Evolutionary conservation across 495 filamentous ascomycete genomes (phyloP), one percentile per base, ranked within the genome.

Genomic region (Evernia prunastri): DNA sequence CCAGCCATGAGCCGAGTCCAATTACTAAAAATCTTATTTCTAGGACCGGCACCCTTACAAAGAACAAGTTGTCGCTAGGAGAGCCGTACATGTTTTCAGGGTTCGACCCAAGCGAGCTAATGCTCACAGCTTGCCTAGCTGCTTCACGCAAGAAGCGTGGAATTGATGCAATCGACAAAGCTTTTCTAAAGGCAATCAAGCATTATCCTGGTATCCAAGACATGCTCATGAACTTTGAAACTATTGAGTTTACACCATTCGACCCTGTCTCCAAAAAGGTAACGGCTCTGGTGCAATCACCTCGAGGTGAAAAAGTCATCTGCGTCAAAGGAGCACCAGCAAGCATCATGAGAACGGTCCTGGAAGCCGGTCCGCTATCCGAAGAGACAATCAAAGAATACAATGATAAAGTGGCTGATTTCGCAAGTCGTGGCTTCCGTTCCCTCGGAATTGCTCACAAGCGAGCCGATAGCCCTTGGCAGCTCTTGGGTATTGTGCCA

Each of bases 241-340:
- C 90, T 58, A 74, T 91, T 66, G 84, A 91, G 35, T 96, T 96
- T 79, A 79, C 82, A 74, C 91, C 92, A 59, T 96, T 96, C 74
- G 92, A 96, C 74, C 91, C 92, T 29, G 90, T 95, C 68, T 94
- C 90, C 66, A 96, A 96, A 82, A 94, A 93, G 79, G 90, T 96
- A 64, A 85, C 82, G 49, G 91, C 92, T 58, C 75, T 94, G 62
- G 90, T 96, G 65, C 81, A 93, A 75, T 90, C 89, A 68, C 84
- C 86, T 63, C 80, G 88, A 67, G 92, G 91, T 29, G 88, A 93
- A 76, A 82, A 81, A 69, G 90, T 93, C 69, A 84, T 84, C 71
- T 96, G 92, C 72, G 88, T 94, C 71, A 96, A 96, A 82, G 92
- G 92, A 69, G 90, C 92, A 63, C 92, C 92, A 69, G 82, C 90